phyloP scores from a whole-genome alignment of 2,329 filamentous ascomycete genomes.

The Cyclaneusma minus region DNA sequence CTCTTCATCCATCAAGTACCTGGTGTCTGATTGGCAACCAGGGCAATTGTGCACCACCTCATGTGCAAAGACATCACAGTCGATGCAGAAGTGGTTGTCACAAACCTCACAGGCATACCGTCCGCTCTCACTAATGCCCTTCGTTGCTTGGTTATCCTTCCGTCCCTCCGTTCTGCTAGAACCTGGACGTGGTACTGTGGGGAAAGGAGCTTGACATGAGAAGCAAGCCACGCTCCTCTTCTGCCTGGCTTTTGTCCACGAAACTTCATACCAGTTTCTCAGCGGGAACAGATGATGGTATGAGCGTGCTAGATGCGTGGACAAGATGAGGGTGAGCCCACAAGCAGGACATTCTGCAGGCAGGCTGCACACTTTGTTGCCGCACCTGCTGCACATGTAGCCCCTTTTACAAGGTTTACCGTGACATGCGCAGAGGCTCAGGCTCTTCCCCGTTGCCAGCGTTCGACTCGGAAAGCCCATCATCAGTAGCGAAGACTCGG shows the following conservation, averaged over 20 bases:
- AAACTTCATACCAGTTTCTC: constrained; percentile 78
- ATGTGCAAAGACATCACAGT: constrained; percentile 92
- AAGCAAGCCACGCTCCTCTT: constrained; percentile 49
- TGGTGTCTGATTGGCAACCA: constrained; percentile 40
- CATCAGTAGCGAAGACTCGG: constrained; percentile 60
- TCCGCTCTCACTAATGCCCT: constrained; percentile 68
- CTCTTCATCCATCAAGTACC: too few relatives aligned
- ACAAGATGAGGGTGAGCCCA: constrained; percentile 81
- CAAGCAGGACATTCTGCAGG: constrained; percentile 87
- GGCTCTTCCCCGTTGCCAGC: constrained; percentile 47
- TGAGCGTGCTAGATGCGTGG: constrained; percentile 81
- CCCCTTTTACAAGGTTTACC: constrained; percentile 68
- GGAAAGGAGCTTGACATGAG: constrained; percentile 63
- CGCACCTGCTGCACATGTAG: constrained; percentile 82
- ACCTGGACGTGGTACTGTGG: constrained; percentile 19
- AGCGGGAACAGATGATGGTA: constrained; percentile 89
- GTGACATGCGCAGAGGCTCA: constrained; percentile 81
- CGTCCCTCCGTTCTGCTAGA: constrained; percentile 14
- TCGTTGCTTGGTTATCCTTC: constrained; percentile 20
- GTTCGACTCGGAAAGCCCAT: constrained; percentile 94
- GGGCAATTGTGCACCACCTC: constrained; percentile 93
- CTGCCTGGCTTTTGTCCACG: constrained; percentile 55
- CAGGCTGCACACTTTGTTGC: constrained; percentile 74
- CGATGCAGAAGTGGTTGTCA: constrained; percentile 85
- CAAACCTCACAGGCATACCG: constrained; percentile 86